Evolutionary conservation across 2,329 filamentous ascomycete species (phyloP).

Genomic region (Calonectria henricotiae): DNA sequence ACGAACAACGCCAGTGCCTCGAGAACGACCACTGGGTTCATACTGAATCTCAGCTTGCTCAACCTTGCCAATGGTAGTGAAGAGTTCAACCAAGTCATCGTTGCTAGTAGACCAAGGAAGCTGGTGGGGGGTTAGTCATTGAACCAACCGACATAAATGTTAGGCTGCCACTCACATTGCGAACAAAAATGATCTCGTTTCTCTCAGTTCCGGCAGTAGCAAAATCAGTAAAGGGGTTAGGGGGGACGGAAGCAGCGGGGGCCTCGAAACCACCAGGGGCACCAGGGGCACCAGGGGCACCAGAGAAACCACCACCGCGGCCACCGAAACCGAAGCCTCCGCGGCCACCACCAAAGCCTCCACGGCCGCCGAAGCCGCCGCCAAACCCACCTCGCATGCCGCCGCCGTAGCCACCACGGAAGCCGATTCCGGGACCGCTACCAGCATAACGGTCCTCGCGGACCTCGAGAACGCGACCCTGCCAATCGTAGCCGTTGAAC

Average conservation of each 20-base stretch:
- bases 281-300: constrained; percentile 40
- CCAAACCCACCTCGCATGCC: constrained; percentile 74
- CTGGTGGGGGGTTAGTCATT: constrained; percentile 65
- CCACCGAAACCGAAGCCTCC: constrained; percentile 69
- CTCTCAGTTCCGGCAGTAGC: constrained; percentile 90
- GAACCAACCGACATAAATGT: not conserved
- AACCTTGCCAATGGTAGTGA: constrained; percentile 98
- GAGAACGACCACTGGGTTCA: constrained; percentile 94
- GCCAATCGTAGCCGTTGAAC: constrained; percentile 99
- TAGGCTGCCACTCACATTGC: constrained; percentile 81
- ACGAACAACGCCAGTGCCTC: constrained; percentile 95
- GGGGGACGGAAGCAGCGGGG: constrained; percentile 68
- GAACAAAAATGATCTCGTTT: constrained; percentile 91
- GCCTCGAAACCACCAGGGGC: constrained; percentile 63
- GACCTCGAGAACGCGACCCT: constrained; percentile 92
- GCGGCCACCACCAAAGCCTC: constrained; percentile 68
- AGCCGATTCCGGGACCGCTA: constrained; percentile 69
- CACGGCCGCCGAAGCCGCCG: constrained; percentile 70
- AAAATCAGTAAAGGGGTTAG: constrained; percentile 95
- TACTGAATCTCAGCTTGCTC: constrained; percentile 99
- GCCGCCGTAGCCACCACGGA: constrained; percentile 74
- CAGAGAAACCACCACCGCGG: constrained; percentile 48
- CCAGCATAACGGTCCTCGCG: constrained; percentile 95
- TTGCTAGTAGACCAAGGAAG: constrained; percentile 99
- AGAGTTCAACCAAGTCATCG: constrained; percentile 95